Conservation (phyloP, 768 basidiomycete species). For the Leccinum subgranulosum region DNA sequence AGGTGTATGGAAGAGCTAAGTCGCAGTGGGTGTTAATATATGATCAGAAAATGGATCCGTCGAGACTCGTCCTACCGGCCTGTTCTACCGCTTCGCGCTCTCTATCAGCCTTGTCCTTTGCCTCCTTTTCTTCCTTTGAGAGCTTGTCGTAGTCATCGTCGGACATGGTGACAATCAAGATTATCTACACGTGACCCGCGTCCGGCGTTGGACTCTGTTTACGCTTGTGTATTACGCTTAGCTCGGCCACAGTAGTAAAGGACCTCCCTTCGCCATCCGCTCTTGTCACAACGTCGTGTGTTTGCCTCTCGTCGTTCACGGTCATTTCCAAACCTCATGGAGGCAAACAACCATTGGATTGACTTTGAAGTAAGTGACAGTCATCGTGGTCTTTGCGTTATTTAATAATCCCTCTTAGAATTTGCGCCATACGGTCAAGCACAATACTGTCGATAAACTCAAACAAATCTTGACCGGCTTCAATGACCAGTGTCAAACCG, state of each 20-base stretch:
- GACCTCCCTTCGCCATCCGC: conserved; percentile 2
- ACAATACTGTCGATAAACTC: conserved; percentile 81
- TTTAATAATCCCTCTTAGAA: conserved; percentile 42
- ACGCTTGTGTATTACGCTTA: conserved; percentile 29
- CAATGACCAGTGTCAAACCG: conserved; percentile 72
- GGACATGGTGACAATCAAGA: conserved; percentile 32
- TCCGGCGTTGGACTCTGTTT: conserved; percentile 25
- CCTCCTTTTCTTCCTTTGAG: conserved; percentile 71
- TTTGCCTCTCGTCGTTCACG: conserved; percentile 4
- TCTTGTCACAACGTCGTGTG: conserved; percentile 10
- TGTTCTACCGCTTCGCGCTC: conserved; percentile 77
- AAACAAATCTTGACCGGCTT: conserved; percentile 77
- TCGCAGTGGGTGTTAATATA: conserved; percentile 4
- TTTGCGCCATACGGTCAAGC: conserved; percentile 66
- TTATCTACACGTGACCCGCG: conserved; percentile 27
- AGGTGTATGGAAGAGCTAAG: conserved; percentile 82
- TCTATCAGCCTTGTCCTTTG: conserved; percentile 63
- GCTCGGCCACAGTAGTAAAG: conserved; percentile 9
- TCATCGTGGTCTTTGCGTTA: conserved; percentile 7
- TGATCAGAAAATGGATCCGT: conserved; percentile 16
- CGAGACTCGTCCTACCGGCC: conserved; percentile 55
- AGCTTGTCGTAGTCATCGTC: conserved; percentile 72
- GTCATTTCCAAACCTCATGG: conserved; percentile 43
- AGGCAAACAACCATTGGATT: conserved; percentile 56
- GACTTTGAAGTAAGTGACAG: conserved; percentile 65